These are phyloP conservation scores for Aciculosporium take DNA, from an alignment of 2,329 filamentous ascomycete species.

Conservation along the genomic window DNA sequence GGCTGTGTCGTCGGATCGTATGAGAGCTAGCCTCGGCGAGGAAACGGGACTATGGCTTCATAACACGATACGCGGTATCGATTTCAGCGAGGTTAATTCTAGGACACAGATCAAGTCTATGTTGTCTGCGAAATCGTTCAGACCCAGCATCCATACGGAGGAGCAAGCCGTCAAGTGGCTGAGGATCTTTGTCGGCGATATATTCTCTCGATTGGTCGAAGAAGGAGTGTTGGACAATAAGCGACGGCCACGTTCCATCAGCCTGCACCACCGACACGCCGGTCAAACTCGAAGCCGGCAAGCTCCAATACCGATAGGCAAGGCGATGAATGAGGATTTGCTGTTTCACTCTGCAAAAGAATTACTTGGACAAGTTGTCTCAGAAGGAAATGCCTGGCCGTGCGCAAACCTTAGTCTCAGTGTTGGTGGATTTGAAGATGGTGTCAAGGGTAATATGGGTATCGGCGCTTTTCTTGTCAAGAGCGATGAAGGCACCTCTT, in stretches of 20 bases:
- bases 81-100: conserved; percentile 76
- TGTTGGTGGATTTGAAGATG: conserved; percentile 86
- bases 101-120: conserved; percentile 93
- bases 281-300: conserved; percentile 62
- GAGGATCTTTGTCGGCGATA: conserved; percentile 80
- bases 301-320: conserved; percentile 62
- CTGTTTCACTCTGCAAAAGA: conserved; percentile 65
- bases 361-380: conserved; percentile 62
- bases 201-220: conserved; percentile 77
- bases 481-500: conserved; percentile 45
- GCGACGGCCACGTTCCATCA: conserved; percentile 72
- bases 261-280: conserved; percentile 65
- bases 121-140: conserved; percentile 91
- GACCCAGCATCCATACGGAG: conserved; percentile 61
- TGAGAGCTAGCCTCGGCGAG: conserved; percentile 66
- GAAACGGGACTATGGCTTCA: conserved; percentile 80
- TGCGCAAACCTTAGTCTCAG: conserved; percentile 81
- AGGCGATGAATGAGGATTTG: conserved; percentile 52
- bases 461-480: conserved; percentile 79
- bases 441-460: conserved; percentile 66
- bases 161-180: conserved; percentile 79
- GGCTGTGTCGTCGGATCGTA: conserved; percentile 54
- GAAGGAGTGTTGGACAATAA: conserved; percentile 82
- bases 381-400: conserved; percentile 73
- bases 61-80: conserved; percentile 70